phyloP scores from a whole-genome alignment of 495 filamentous ascomycete species.

The Penicillium diatomitis region DNA sequence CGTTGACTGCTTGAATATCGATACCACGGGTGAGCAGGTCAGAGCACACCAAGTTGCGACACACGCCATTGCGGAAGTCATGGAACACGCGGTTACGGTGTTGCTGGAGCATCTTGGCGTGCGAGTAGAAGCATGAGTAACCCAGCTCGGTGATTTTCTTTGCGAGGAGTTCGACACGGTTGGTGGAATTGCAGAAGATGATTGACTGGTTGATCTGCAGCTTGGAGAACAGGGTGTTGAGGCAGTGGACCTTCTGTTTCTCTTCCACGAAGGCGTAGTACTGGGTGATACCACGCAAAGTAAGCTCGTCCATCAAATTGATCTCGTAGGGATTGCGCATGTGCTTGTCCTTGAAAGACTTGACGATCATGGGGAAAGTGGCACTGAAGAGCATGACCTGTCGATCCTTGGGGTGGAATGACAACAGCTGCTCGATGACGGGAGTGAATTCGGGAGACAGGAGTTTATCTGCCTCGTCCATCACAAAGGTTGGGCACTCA shows the following conservation, averaged over 20 bases:
- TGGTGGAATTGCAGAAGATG: slow-evolving; percentile 99
- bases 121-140: slow-evolving; percentile 99
- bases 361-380: slow-evolving; percentile 92
- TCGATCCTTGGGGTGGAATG: slow-evolving; percentile 89
- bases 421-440: slow-evolving; percentile 87
- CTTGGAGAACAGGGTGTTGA: slow-evolving; percentile 98
- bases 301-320: slow-evolving; percentile 99
- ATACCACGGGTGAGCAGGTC: slow-evolving; percentile 97
- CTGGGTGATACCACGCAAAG: slow-evolving; percentile 93
- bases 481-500: slow-evolving; percentile 93
- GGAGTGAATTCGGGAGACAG: slow-evolving; percentile 94
- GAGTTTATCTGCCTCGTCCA: slow-evolving; percentile 98
- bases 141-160: slow-evolving; percentile 99
- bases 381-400: slow-evolving; percentile 99
- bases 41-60: slow-evolving; percentile 95
- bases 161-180: slow-evolving; percentile 90
- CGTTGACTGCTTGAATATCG: slow-evolving; percentile 98
- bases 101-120: slow-evolving; percentile 96
- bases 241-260: slow-evolving; percentile 97
- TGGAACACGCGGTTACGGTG: slow-evolving; percentile 98
- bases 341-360: slow-evolving; percentile 97
- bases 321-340: slow-evolving; percentile 95
- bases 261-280: slow-evolving; percentile 99
- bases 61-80: slow-evolving; percentile 96
- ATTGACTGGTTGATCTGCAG: slow-evolving; percentile 99